Conservation (phyloP, 352 stramenopile species). For the Phytophthora pini region DNA sequence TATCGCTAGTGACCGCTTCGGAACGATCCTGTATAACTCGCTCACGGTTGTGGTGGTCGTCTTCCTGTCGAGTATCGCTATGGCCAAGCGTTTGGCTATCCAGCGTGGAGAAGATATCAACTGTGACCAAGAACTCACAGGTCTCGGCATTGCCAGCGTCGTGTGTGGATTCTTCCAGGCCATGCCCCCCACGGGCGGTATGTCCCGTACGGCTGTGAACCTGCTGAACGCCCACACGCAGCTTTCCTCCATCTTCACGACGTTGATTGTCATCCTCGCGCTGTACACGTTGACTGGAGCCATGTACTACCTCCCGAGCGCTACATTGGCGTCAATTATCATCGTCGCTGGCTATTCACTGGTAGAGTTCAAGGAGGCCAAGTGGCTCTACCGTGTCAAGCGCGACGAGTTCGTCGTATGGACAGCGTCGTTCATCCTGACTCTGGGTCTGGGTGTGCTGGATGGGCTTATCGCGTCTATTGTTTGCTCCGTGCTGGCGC, state of each 20-base stretch:
- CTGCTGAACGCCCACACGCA: slow-evolving; percentile 84
- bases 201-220: slow-evolving; percentile 91
- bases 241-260: slow-evolving; percentile 86
- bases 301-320: slow-evolving; percentile 88
- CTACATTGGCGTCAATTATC: slow-evolving; percentile 86
- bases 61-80: slow-evolving; percentile 91
- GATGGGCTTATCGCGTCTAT: slow-evolving; percentile 60
- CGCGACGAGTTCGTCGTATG: slow-evolving; percentile 66
- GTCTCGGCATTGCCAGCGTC: slow-evolving; percentile 85
- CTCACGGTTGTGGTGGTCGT: slow-evolving; percentile 83
- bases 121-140: slow-evolving; percentile 85
- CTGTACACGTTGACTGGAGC: slow-evolving; percentile 85
- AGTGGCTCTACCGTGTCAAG: slow-evolving; percentile 75
- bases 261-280: slow-evolving; percentile 79
- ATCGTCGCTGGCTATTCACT: slow-evolving; percentile 90
- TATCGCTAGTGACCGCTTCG: slow-evolving; percentile 53
- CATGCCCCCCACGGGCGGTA: slow-evolving; percentile 89
- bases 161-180: slow-evolving; percentile 82
- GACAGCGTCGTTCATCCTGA: slow-evolving; percentile 57
- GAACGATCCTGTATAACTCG: slow-evolving; percentile 59
- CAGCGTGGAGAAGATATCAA: slow-evolving; percentile 75
- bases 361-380: slow-evolving; percentile 87
- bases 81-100: slow-evolving; percentile 85
- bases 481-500: slow-evolving; percentile 54
- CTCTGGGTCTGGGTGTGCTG: slow-evolving; percentile 52